phyloP scores from a whole-genome alignment of 2,329 filamentous ascomycete species.

The Beauveria australis region DNA sequence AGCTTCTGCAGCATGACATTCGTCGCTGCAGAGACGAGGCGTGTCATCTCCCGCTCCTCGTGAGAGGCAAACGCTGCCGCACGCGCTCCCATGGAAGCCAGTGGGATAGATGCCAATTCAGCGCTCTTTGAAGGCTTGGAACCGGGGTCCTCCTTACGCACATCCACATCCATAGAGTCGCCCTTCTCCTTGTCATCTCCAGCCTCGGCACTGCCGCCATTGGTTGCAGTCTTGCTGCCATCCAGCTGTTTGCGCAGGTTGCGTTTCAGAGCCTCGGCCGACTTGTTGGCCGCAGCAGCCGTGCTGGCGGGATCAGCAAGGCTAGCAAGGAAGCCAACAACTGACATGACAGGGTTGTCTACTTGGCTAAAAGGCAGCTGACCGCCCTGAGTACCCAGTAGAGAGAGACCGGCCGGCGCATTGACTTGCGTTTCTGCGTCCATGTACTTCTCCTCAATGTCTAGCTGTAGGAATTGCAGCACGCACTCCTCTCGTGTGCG shows the following conservation, averaged over 20 bases:
- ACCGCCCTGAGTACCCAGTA: conserved; percentile 66
- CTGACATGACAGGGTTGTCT: conserved; percentile 94
- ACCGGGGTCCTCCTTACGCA: conserved; percentile 41
- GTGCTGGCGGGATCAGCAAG: conserved; percentile 85
- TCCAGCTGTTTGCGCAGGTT: conserved; percentile 74
- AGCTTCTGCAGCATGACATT: conserved; percentile 95
- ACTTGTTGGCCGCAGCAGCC: conserved; percentile 81
- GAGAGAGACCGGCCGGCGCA: conserved; percentile 49
- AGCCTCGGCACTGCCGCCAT: conserved; percentile 33
- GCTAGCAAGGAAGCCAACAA: conserved; percentile 87
- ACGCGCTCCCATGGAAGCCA: conserved; percentile 79
- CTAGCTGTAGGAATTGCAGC: conserved; percentile 88
- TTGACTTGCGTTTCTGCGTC: conserved; percentile 58
- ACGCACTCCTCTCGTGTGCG: conserved; percentile 94
- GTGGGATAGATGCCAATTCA: conserved; percentile 65
- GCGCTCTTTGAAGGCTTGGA: conserved; percentile 38
- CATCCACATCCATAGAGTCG: conserved; percentile 58
- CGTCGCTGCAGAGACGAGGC: conserved; percentile 82
- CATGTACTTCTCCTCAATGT: conserved; percentile 95
- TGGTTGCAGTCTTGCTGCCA: conserved; percentile 34
- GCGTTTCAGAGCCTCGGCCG: conserved; percentile 76
- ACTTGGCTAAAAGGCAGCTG: conserved; percentile 83
- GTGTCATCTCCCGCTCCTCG: conserved; percentile 93
- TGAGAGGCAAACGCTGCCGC: conserved; percentile 85
- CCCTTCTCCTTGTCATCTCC: conserved; percentile 46